Evolutionary conservation across 106 monocot species (phyloP).

Genomic region (Allium fistulosum): DNA sequence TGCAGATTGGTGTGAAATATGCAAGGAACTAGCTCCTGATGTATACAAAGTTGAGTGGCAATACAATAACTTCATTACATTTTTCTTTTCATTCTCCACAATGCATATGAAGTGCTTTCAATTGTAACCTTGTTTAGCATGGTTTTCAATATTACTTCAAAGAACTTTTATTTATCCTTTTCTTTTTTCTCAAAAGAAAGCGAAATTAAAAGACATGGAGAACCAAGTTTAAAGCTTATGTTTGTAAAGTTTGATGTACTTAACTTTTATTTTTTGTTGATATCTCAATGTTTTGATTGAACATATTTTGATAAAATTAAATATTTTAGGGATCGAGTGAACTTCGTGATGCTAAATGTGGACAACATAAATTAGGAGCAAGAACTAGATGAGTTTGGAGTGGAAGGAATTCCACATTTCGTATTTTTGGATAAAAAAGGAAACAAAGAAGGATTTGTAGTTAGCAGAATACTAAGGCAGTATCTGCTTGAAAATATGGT

Average conservation of each 20-base stretch:
- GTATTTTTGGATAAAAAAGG: constrained; percentile 84
- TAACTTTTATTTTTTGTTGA: too few species aligned
- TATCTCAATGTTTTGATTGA: too few species aligned
- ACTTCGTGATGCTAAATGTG: constrained; percentile 95
- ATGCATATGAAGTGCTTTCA: not conserved
- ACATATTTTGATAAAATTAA: too few species aligned
- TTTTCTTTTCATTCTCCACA: not conserved
- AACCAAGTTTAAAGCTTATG: too few species aligned
- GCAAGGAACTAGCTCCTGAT: constrained; percentile 82
- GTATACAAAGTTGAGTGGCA: constrained; percentile 80
- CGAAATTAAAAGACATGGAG: too few species aligned
- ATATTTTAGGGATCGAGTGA: constrained; percentile 58
- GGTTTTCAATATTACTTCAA: too few species aligned
- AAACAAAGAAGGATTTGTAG: constrained; percentile 86
- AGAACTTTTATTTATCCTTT: too few species aligned
- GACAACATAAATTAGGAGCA: constrained; percentile 99
- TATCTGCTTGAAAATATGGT: constrained; percentile 79
- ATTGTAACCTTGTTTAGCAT: not conserved
- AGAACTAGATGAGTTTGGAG: constrained; percentile 95
- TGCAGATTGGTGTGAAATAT: constrained; percentile 98
- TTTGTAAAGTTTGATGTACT: too few species aligned
- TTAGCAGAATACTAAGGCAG: constrained; percentile 70
- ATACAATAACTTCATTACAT: constrained; percentile 42
- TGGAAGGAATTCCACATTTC: constrained; percentile 97
- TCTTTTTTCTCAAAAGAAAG: too few species aligned